Percentiles rank a stretch among this genome's conserved stretches.
phyloP scores from a whole-genome alignment of 148 eudicot genomes.

The Beta vulgaris region DNA sequence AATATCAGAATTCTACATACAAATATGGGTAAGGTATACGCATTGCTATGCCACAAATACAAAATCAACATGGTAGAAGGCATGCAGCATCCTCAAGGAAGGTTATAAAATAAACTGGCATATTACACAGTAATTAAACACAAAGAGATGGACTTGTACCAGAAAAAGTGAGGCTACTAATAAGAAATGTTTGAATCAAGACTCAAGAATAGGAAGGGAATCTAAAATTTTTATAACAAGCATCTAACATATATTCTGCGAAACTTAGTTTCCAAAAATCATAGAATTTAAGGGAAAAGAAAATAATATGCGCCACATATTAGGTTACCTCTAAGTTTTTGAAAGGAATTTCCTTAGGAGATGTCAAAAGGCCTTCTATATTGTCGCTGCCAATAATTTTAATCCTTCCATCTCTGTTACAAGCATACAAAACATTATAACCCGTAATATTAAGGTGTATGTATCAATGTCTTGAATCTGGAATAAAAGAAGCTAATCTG shows the following conservation, averaged over 20 bases:
- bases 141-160: not conserved
- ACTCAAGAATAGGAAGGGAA: not conserved
- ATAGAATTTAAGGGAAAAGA: not conserved
- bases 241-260: not conserved
- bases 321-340: conserved; percentile 72
- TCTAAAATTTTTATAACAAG: not conserved
- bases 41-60: not conserved
- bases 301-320: not conserved
- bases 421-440: conserved; percentile 18
- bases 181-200: not conserved
- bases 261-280: not conserved
- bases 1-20: not conserved
- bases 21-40: not conserved
- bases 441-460: not conserved
- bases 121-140: not conserved
- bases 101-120: not conserved
- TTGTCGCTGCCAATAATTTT: conserved; percentile 82
- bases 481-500: not conserved
- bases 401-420: conserved; percentile 87
- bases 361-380: conserved; percentile 81
- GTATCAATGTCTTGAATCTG: not conserved
- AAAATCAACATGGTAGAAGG: not conserved
- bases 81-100: not conserved
- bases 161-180: conserved; percentile 5
- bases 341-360: conserved; percentile 66